Evolutionary conservation across 148 eudicot genomes (phyloP).

Genomic region (Gaultheria prostrata): DNA sequence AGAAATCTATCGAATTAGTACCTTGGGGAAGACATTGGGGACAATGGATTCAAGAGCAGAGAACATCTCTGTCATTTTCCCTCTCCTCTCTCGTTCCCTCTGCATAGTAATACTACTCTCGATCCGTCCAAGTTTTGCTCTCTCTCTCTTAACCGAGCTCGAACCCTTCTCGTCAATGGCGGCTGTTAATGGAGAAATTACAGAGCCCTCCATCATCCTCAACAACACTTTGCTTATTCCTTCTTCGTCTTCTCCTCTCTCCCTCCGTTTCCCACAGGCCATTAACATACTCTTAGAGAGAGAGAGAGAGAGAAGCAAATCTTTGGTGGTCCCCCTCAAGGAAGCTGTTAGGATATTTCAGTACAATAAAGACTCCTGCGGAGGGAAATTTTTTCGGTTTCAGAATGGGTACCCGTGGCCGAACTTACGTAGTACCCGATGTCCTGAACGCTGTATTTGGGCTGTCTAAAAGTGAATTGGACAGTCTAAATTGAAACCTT

Average conservation of each 20-base stretch:
- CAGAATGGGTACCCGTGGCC: too few species aligned
- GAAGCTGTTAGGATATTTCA: neutral
- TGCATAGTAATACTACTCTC: neutral
- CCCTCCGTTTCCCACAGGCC: neutral
- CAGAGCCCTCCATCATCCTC: conserved; percentile 22
- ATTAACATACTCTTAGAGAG: neutral
- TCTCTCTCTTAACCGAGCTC: conserved; percentile 7
- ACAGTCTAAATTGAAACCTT: too few species aligned
- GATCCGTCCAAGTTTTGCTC: neutral
- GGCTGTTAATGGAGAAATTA: conserved; percentile 21
- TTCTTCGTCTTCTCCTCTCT: neutral
- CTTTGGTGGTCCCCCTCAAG: neutral
- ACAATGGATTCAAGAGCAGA: conserved; percentile 31
- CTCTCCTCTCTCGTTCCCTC: conserved; percentile 29
- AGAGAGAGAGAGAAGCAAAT: neutral
- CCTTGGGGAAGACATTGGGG: conserved; percentile 31
- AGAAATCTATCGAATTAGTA: neutral
- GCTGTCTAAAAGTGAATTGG: too few species aligned
- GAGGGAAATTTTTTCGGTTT: neutral
- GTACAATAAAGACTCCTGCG: neutral
- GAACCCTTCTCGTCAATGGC: neutral
- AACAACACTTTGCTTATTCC: conserved; percentile 8
- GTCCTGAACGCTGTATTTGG: too few species aligned
- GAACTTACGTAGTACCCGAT: too few species aligned
- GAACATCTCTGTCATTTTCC: conserved; percentile 21